Base-by-base conservation (phyloP, 441 rosid species). In the Brassica hybrid region DNA sequence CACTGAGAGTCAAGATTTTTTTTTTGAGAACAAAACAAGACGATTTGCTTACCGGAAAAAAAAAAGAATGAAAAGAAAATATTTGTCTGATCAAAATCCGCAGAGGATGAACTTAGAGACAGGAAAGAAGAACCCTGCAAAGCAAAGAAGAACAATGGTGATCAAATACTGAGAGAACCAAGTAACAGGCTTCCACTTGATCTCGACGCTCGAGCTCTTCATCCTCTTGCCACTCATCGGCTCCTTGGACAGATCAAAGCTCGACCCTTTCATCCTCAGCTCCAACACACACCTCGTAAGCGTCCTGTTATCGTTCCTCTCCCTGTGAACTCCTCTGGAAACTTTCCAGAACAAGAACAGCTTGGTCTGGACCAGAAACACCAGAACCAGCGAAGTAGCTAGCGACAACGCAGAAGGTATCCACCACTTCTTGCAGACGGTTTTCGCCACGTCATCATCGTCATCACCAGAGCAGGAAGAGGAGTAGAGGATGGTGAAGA, bases 151-250 rank as follows among this genome's bases (percentile, higher is more conserved):
- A 75, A 81, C 72, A 62, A 93, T 64, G 2, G 91, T 84, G 30
- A 92, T 77, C 71, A 85, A 64, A 77, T 93, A 82, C 81, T 88
- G 93, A 27, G 91, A 86, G 73, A 89, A 85, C 94, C 94, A 96
- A 79, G 90, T 86, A 30, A 95, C 64, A 54, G 92, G 98, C 79
- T 89, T 93, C 98, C 98, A 93, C 66, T 93, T 90, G 80, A 93
- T 88, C 86, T 91, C 95, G 30, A 95, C 98, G 67, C 98, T 91
- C 1, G 98, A 90, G 64, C 99, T 95, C 87, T 90, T 93, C 89
- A 93, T 87, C 79, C 90, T 89, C 85, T 81, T 91, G 73, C 95
- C 92, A 38, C 75, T 80, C 71, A 73, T 79, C 3, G 98, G 98
- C 75, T 93, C 98, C 79, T 90, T 93, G 0, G 95, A 89, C 84